Conservation (phyloP, 2,329 filamentous ascomycete genomes). For the Fonsecaea pedrosoi region DNA sequence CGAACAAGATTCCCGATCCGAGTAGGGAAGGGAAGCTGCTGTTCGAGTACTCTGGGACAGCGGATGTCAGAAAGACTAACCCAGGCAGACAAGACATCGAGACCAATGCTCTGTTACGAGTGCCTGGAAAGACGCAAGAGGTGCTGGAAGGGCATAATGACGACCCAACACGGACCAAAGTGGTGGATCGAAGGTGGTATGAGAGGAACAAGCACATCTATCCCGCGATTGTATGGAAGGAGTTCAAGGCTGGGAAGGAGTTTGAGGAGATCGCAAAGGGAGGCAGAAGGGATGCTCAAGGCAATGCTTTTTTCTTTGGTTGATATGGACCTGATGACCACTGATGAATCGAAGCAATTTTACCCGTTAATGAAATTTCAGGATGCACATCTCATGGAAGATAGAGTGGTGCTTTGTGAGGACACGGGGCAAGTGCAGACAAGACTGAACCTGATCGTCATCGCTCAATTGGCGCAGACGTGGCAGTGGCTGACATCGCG, state of each 20-base stretch:
- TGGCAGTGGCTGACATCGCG: background rate
- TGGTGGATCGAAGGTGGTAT: conserved; percentile 96
- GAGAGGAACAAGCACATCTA: conserved; percentile 98
- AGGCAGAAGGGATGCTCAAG: conserved; percentile 79
- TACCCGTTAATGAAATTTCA: background rate
- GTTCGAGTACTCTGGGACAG: conserved; percentile 73
- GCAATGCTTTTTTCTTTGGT: conserved; percentile 90
- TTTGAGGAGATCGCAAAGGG: conserved; percentile 69
- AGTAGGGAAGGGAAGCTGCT: conserved; percentile 75
- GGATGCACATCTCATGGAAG: background rate
- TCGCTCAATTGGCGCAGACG: background rate
- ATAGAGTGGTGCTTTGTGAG: background rate
- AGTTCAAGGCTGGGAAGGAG: conserved; percentile 89
- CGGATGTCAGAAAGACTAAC: conserved; percentile 37
- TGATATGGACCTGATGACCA: conserved; percentile 12
- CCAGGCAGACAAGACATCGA: conserved; percentile 43
- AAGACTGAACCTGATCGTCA: background rate
- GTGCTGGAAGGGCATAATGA: conserved; percentile 76
- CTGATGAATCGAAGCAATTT: background rate
- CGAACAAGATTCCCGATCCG: conserved; percentile 72
- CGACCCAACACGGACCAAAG: conserved; percentile 84
- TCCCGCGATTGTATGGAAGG: conserved; percentile 92
- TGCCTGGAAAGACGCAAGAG: conserved; percentile 59
- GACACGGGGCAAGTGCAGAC: background rate
- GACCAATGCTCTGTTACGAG: conserved; percentile 48